A percentile compares a stretch with the other conserved stretches of the same genome.
These are phyloP conservation scores for Botrytis cinerea DNA, from an alignment of 2,329 filamentous ascomycete genomes.

Conservation along the genomic window DNA sequence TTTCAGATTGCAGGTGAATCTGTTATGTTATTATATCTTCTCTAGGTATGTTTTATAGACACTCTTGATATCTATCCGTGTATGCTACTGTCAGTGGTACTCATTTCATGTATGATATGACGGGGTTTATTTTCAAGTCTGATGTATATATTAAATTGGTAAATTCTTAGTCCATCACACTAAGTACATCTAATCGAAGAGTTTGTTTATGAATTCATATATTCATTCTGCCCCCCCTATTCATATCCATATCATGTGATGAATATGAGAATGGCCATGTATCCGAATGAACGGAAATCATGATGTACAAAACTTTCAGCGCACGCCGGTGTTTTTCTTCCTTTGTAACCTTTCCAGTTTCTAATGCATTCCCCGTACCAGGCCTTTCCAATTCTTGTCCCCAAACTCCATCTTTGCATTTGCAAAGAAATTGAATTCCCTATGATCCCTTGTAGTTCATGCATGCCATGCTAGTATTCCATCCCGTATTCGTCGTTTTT, in stretches of 20 bases:
- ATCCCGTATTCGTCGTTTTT: background rate
- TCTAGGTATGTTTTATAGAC: no score
- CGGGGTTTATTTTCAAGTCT: background rate
- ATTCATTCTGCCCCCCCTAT: background rate
- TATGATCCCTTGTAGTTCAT: background rate
- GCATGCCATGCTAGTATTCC: background rate
- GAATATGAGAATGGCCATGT: background rate
- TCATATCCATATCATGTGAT: background rate
- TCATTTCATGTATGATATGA: background rate
- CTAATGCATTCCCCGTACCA: background rate
- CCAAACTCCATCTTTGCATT: slow-evolving; percentile 9
- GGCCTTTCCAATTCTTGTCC: background rate
- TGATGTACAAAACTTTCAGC: background rate
- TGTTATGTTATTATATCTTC: background rate
- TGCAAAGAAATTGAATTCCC: background rate
- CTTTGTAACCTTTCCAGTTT: background rate
- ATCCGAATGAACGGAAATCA: background rate
- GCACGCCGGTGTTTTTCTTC: background rate
- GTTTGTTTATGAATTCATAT: background rate
- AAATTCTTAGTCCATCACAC: background rate
- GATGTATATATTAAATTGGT: background rate
- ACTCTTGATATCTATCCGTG: no score
- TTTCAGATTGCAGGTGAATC: background rate
- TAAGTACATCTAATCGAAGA: background rate
- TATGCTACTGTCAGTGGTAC: background rate